phyloP scores from a whole-genome alignment of 1,284 basidiomycete genomes.

The Leccinum pachyderme region DNA sequence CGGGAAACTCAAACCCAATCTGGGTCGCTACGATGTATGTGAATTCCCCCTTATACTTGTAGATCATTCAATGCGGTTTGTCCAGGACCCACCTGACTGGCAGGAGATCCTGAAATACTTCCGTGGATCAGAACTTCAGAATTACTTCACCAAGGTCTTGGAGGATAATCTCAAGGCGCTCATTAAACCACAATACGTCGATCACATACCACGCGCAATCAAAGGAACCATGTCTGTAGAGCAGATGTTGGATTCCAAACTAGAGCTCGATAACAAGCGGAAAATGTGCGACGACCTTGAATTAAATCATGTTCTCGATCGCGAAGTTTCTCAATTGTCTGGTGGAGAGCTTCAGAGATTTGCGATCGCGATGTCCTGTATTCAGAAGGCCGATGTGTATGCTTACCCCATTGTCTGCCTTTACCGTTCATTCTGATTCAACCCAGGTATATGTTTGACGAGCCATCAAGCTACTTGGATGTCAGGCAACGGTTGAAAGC shows the following conservation, averaged over 20 bases:
- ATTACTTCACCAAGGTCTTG: constrained; percentile 98
- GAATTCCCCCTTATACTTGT: neutral
- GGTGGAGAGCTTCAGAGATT: constrained; percentile 97
- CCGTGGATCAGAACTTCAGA: constrained; percentile 95
- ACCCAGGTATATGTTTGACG: constrained; percentile 91
- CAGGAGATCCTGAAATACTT: constrained; percentile 97
- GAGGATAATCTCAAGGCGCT: constrained; percentile 97
- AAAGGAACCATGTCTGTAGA: constrained; percentile 85
- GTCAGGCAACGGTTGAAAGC: constrained; percentile 91
- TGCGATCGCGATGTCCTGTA: constrained; percentile 91
- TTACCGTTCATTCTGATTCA: constrained; percentile 4
- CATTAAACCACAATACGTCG: constrained; percentile 98
- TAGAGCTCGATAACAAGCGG: constrained; percentile 83
- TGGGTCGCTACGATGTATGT: constrained; percentile 85
- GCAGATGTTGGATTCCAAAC: constrained; percentile 87
- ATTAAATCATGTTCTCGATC: constrained; percentile 78
- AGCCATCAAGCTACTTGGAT: constrained; percentile 96
- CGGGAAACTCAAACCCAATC: constrained; percentile 92
- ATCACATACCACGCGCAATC: constrained; percentile 94
- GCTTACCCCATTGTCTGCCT: constrained; percentile 31
- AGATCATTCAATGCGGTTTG: constrained; percentile 3
- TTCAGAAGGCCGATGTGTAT: constrained; percentile 89
- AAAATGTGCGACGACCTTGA: constrained; percentile 83
- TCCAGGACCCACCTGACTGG: constrained; percentile 93
- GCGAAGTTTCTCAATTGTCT: constrained; percentile 83